Conservation (phyloP, 306 rosid species). For the Quercus berberidifolia region DNA sequence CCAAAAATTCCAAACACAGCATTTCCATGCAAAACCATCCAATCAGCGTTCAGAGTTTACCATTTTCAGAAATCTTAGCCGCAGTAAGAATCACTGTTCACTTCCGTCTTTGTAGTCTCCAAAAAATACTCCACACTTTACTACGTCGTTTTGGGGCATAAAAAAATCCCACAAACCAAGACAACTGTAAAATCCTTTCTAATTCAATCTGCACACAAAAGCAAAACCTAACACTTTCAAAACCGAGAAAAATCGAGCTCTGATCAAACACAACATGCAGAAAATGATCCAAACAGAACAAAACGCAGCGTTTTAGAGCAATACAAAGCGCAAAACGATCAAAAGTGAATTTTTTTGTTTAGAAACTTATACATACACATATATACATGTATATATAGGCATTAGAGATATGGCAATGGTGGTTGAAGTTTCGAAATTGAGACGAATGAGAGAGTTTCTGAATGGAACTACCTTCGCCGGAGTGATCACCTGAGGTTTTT, state of each 20-base stretch:
- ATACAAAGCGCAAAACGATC: constrained; percentile 11
- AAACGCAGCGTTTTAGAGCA: neutral
- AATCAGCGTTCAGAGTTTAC: constrained; percentile 30
- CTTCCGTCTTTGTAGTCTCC: constrained; percentile 8
- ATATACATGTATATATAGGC: neutral
- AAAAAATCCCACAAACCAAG: constrained; percentile 18
- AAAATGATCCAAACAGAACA: constrained; percentile 2
- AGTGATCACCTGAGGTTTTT: constrained; percentile 22
- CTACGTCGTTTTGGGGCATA: constrained; percentile 10
- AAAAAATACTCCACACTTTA: constrained; percentile 8
- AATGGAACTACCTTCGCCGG: constrained; percentile 20
- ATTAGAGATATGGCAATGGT: constrained; percentile 13
- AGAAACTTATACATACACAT: constrained; percentile 5
- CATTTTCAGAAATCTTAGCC: constrained; percentile 30
- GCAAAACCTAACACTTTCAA: constrained; percentile 10
- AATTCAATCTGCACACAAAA: constrained; percentile 20
- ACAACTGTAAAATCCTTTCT: neutral
- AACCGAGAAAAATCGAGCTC: neutral
- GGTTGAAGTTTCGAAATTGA: constrained; percentile 9
- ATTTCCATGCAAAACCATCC: constrained; percentile 23
- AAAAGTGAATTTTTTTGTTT: neutral
- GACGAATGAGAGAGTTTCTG: neutral
- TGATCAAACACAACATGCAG: constrained; percentile 7
- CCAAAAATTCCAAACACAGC: neutral
- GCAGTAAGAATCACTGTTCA: constrained; percentile 14